phyloP scores from a whole-genome alignment of 108 stramenopile genomes.

The Skeletonema menzelii region DNA sequence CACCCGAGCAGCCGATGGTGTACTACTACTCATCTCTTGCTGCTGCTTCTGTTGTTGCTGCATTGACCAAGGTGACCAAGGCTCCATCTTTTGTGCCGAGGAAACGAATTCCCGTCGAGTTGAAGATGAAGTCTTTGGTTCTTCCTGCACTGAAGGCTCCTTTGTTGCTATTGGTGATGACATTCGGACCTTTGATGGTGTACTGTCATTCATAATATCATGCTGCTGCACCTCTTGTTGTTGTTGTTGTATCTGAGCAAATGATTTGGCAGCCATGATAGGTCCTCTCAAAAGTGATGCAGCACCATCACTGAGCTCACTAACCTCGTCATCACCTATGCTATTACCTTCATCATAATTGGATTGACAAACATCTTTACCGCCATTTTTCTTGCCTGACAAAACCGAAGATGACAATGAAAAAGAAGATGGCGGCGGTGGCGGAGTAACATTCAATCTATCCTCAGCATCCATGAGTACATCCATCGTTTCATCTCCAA shows the following conservation, averaged over 20 bases:
- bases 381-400: not conserved
- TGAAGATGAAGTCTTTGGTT: not conserved
- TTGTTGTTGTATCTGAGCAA: not conserved
- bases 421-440: not conserved
- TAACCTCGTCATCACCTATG: conserved; percentile 3
- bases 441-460: conserved; percentile 19
- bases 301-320: conserved; percentile 5
- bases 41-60: not conserved
- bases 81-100: conserved; percentile 4
- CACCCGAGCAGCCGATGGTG: not conserved
- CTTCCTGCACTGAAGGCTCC: too few relatives aligned
- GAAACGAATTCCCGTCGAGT: not conserved
- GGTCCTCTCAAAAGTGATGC: conserved; percentile 38
- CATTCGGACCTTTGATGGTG: not conserved
- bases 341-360: not conserved
- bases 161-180: not conserved
- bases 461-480: conserved; percentile 40
- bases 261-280: conserved; percentile 39
- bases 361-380: not conserved
- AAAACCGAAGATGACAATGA: not conserved
- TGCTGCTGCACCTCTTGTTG: not conserved
- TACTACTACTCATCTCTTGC: not conserved
- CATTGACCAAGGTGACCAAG: not conserved
- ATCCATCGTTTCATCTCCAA: conserved; percentile 42
- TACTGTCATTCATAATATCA: not conserved